These are phyloP conservation scores for Penicillium atrosanguineum DNA, from an alignment of 495 filamentous ascomycete genomes.

Conservation along the genomic window DNA sequence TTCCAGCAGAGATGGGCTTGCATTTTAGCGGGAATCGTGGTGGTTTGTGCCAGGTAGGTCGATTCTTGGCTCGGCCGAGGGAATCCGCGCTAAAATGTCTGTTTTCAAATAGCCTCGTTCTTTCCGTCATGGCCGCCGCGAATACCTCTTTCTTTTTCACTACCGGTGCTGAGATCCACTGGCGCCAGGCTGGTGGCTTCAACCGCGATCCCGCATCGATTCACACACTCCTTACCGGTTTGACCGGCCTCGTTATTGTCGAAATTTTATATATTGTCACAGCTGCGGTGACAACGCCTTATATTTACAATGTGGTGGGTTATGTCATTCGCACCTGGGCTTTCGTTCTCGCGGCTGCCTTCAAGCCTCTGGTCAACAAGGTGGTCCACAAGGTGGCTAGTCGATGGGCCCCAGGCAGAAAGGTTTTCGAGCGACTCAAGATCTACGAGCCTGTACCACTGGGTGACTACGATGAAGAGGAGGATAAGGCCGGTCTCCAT, in stretches of 20 bases:
- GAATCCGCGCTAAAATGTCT: not conserved
- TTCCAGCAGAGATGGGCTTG: slow-evolving; percentile 7
- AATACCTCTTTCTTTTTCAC: slow-evolving; percentile 37
- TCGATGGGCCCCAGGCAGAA: slow-evolving; percentile 9
- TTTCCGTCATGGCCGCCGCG: slow-evolving; percentile 37
- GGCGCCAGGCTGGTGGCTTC: slow-evolving; percentile 35
- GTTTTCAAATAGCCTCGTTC: slow-evolving; percentile 23
- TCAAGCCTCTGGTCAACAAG: slow-evolving; percentile 5
- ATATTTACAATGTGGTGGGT: slow-evolving; percentile 22
- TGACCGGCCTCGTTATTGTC: slow-evolving; percentile 37
- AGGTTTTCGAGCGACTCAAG: slow-evolving; percentile 23
- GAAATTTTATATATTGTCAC: slow-evolving; percentile 23
- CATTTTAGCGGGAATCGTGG: slow-evolving; percentile 7
- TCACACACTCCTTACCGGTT: slow-evolving; percentile 35
- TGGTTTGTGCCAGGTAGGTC: slow-evolving; percentile 14
- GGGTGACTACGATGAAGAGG: slow-evolving; percentile 23
- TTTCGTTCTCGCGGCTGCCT: slow-evolving; percentile 16
- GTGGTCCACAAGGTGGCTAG: slow-evolving; percentile 1
- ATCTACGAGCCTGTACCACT: slow-evolving; percentile 19
- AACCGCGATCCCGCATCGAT: slow-evolving; percentile 36
- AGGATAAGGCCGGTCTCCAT: slow-evolving; percentile 19
- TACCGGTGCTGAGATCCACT: slow-evolving; percentile 41
- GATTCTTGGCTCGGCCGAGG: not conserved
- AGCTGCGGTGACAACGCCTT: slow-evolving; percentile 22
- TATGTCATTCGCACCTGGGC: slow-evolving; percentile 23